Percentiles rank a stretch among this genome's conserved stretches.
These are phyloP conservation scores for Epichloe sibirici DNA, from an alignment of 2,329 filamentous ascomycete genomes.

Conservation along the genomic window DNA sequence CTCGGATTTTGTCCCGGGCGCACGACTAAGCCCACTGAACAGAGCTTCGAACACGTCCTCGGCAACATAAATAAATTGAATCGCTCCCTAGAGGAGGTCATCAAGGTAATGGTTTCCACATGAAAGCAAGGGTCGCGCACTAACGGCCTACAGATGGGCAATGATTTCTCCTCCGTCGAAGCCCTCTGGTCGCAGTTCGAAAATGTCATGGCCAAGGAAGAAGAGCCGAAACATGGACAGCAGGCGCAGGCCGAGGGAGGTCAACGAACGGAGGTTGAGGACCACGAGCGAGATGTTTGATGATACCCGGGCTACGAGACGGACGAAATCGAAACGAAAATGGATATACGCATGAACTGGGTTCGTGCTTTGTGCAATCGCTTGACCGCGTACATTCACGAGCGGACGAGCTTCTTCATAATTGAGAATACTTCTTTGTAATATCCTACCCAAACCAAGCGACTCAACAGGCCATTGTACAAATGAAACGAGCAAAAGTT, in stretches of 20 bases:
- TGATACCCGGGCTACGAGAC: no score
- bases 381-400: neutral
- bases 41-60: slow-evolving; percentile 79
- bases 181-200: slow-evolving; percentile 96
- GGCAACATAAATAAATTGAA: slow-evolving; percentile 95
- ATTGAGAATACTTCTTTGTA: slow-evolving; percentile 12
- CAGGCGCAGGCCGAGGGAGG: slow-evolving; percentile 18
- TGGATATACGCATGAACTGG: neutral
- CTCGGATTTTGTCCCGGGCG: no score
- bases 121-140: neutral
- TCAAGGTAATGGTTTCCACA: slow-evolving; percentile 50
- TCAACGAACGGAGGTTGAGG: slow-evolving; percentile 14
- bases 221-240: slow-evolving; percentile 12
- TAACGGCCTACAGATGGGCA: slow-evolving; percentile 53
- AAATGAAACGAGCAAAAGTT: neutral
- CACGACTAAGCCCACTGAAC: neutral
- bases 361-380: neutral
- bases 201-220: slow-evolving; percentile 76
- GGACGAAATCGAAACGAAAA: neutral
- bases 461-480: slow-evolving; percentile 3
- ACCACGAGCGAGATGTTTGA: slow-evolving; percentile 5
- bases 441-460: slow-evolving; percentile 13
- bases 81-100: slow-evolving; percentile 79
- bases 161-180: slow-evolving; percentile 95
- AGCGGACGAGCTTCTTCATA: neutral